These are phyloP conservation scores for Clitocybe nebularis DNA, from an alignment of 1,284 basidiomycete species.

Conservation along the genomic window DNA sequence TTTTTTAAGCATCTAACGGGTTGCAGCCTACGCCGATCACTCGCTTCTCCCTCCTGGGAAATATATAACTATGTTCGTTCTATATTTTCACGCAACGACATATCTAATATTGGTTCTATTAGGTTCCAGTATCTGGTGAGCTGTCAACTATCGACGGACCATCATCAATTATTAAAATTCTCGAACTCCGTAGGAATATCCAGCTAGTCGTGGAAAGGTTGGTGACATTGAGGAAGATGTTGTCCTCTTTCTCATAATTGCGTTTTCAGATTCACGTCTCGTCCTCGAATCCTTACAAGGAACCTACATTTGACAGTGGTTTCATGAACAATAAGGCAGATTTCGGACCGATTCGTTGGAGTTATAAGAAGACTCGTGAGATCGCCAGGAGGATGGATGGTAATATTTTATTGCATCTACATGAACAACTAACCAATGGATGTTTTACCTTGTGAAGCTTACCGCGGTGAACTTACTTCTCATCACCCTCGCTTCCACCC, in stretches of 20 bases:
- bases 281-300: conserved; percentile 56
- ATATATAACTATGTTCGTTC: conserved; percentile 61
- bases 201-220: conserved; percentile 62
- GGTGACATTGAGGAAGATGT: neutral
- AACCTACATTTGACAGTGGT: conserved; percentile 64
- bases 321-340: conserved; percentile 78
- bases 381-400: conserved; percentile 70
- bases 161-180: neutral
- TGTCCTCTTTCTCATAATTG: neutral
- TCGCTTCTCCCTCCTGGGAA: conserved; percentile 65
- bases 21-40: conserved; percentile 63
- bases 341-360: conserved; percentile 73
- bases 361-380: conserved; percentile 72
- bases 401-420: conserved; percentile 27
- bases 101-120: neutral
- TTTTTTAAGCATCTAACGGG: too few species aligned
- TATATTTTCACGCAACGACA: neutral
- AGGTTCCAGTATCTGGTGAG: conserved; percentile 66
- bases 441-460: conserved; percentile 34
- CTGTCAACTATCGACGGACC: too few species aligned
- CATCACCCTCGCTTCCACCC: conserved; percentile 75
- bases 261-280: conserved; percentile 57
- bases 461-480: conserved; percentile 66
- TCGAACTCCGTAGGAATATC: conserved; percentile 44
- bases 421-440: neutral